These are phyloP conservation scores for Kalanchoe fedtschenkoi DNA, from an alignment of 164 flowering plant species.

Conservation along the genomic window DNA sequence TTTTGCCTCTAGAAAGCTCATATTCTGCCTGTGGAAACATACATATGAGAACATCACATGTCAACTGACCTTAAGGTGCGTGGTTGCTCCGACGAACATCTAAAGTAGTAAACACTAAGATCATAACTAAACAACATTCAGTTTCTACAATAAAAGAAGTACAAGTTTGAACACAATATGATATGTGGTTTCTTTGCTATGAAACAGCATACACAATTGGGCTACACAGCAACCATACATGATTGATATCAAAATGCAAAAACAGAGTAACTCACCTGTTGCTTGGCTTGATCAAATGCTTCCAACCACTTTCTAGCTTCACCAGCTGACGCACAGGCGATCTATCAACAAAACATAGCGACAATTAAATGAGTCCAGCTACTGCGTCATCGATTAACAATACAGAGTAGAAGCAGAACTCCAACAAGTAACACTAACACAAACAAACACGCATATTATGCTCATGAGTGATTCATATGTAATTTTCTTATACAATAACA, in stretches of 20 bases:
- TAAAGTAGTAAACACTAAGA: neutral
- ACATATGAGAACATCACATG: neutral
- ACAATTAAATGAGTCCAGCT: neutral
- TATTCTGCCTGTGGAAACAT: slow-evolving; percentile 47
- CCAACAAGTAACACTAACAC: neutral
- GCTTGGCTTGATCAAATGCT: slow-evolving; percentile 93
- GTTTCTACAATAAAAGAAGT: no score
- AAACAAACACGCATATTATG: no score
- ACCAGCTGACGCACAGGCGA: slow-evolving; percentile 84
- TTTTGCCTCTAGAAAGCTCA: slow-evolving; percentile 55
- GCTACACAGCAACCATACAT: no score
- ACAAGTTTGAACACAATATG: no score
- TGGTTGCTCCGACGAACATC: neutral
- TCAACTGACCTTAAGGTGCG: neutral
- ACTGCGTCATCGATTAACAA: neutral
- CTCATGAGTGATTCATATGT: no score
- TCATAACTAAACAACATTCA: no score
- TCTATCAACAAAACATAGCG: slow-evolving; percentile 33
- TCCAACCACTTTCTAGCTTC: slow-evolving; percentile 87
- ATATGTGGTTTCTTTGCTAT: no score
- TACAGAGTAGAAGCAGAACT: neutral
- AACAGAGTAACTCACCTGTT: slow-evolving; percentile 47
- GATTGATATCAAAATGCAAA: no score
- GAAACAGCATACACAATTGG: no score
- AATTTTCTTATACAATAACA: no score